These are phyloP conservation scores for Ogataea degrootiae DNA, from an alignment of 805 yeast species.

Conservation along the genomic window DNA sequence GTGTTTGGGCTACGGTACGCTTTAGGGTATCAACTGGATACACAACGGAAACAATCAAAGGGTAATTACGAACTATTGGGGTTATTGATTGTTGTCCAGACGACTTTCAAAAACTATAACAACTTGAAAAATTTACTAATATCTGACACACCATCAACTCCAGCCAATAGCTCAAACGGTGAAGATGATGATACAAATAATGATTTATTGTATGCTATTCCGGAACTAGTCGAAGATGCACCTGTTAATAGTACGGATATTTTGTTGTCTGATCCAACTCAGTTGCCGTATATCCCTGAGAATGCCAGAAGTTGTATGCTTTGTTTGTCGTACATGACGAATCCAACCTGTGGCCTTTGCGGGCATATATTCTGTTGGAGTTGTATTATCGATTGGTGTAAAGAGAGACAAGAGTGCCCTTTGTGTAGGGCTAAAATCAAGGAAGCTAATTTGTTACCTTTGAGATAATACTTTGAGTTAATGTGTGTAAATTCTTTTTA, in stretches of 20 bases:
- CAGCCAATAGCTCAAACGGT: background rate
- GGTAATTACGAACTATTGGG: constrained; percentile 79
- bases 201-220: constrained; percentile 14
- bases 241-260: constrained; percentile 25
- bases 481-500: background rate
- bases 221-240: constrained; percentile 9
- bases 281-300: constrained; percentile 65
- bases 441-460: constrained; percentile 58
- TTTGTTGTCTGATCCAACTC: constrained; percentile 51
- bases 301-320: constrained; percentile 75
- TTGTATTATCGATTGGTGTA: constrained; percentile 85
- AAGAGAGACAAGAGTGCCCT: constrained; percentile 87
- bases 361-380: constrained; percentile 95
- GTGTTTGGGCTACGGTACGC: constrained; percentile 77
- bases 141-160: background rate
- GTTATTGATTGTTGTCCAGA: constrained; percentile 50
- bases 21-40: constrained; percentile 55
- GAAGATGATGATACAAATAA: constrained; percentile 4
- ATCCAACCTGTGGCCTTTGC: constrained; percentile 84
- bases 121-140: constrained; percentile 21
- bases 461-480: constrained; percentile 29
- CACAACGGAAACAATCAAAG: constrained; percentile 33
- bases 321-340: constrained; percentile 72
- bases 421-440: constrained; percentile 71
- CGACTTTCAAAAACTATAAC: constrained; percentile 39